Evolutionary conservation across 495 filamentous ascomycete genomes (phyloP).

Genomic region (Neurospora pannonica): DNA sequence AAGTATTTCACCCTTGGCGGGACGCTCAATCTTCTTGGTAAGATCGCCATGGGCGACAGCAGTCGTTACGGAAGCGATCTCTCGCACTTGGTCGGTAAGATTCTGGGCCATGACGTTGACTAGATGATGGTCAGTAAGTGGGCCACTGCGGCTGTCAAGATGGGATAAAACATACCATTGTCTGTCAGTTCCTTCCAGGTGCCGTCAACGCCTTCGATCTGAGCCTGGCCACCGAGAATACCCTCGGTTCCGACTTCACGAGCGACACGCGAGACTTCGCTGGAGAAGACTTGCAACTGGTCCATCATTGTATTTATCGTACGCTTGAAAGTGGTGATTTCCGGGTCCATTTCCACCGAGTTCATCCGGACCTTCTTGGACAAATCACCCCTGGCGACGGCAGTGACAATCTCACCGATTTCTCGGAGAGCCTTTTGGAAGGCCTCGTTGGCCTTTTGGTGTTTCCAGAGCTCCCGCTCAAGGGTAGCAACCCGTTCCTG

Average conservation of each 20-base stretch:
- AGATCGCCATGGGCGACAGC: conserved; percentile 95
- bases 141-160: not conserved
- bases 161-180: conserved; percentile 52
- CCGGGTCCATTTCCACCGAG: conserved; percentile 93
- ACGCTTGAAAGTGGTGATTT: conserved; percentile 98
- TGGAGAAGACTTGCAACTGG: conserved; percentile 93
- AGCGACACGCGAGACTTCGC: conserved; percentile 91
- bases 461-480: conserved; percentile 88
- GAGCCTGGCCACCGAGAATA: conserved; percentile 91
- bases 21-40: conserved; percentile 90
- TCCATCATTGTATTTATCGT: conserved; percentile 99
- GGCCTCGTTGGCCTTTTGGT: conserved; percentile 95
- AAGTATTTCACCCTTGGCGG: conserved; percentile 89
- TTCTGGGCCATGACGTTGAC: conserved; percentile 96
- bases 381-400: conserved; percentile 89
- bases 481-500: conserved; percentile 48
- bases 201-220: conserved; percentile 88
- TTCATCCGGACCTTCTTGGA: conserved; percentile 98
- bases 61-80: conserved; percentile 93
- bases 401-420: conserved; percentile 94
- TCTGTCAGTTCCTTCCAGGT: conserved; percentile 98
- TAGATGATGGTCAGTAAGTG: conserved; percentile 25
- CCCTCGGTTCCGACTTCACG: conserved; percentile 97
- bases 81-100: conserved; percentile 69
- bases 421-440: conserved; percentile 96